A percentile compares a stretch with the other conserved stretches of the same genome.
phyloP scores from a whole-genome alignment of 495 filamentous ascomycete species.

The Hypoxylon trugodes region DNA sequence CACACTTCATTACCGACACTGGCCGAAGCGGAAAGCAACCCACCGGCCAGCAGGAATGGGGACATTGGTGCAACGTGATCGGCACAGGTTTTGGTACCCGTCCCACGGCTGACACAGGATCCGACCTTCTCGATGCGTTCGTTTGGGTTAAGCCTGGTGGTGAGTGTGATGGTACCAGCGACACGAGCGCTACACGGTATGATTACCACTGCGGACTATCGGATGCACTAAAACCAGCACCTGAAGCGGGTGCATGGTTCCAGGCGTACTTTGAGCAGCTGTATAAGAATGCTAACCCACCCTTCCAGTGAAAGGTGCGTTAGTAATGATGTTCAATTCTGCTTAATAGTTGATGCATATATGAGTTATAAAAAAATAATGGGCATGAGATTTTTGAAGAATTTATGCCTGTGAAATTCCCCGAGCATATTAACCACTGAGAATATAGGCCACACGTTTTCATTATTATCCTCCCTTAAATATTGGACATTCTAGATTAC shows the following conservation, averaged over 20 bases:
- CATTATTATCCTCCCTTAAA: not conserved
- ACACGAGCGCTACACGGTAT: constrained; percentile 63
- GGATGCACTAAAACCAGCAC: constrained; percentile 62
- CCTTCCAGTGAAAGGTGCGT: constrained; percentile 34
- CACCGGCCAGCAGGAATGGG: constrained; percentile 69
- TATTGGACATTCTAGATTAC: not conserved
- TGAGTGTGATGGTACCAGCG: constrained; percentile 74
- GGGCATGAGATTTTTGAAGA: too few relatives aligned
- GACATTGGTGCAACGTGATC: constrained; percentile 81
- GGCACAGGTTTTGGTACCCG: constrained; percentile 72
- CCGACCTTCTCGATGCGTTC: constrained; percentile 71
- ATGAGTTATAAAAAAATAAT: not conserved
- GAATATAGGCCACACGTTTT: not conserved
- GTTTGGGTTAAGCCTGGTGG: constrained; percentile 84
- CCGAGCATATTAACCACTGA: not conserved
- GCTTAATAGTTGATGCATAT: not conserved
- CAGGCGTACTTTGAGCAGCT: constrained; percentile 75
- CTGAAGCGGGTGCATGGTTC: constrained; percentile 76
- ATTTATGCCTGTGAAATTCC: too few relatives aligned
- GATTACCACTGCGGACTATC: constrained; percentile 68
- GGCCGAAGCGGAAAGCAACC: constrained; percentile 55
- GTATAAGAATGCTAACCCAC: constrained; percentile 67
- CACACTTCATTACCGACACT: constrained; percentile 68
- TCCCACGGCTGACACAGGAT: constrained; percentile 67
- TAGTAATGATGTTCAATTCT: not conserved